phyloP scores from a whole-genome alignment of 2,329 filamentous ascomycete species.

The Exophiala alcalophila region DNA sequence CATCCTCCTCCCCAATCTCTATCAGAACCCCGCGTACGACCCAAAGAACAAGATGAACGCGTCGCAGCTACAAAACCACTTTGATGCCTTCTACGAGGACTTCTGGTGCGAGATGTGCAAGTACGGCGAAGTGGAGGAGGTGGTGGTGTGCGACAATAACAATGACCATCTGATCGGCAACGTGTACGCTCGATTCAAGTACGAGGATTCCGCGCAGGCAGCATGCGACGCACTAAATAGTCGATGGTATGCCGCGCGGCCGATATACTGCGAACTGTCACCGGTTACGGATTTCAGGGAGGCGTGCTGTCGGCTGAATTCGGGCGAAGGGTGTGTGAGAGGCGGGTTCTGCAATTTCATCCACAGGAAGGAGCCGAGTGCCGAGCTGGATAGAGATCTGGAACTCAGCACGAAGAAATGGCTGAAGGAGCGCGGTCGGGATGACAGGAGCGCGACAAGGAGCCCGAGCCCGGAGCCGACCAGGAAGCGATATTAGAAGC shows the following conservation, averaged over 20 bases:
- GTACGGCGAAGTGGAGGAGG: constrained; percentile 94
- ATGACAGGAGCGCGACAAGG: constrained; percentile 75
- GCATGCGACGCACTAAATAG: constrained; percentile 93
- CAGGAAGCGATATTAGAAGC: constrained; percentile 62
- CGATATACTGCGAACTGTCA: constrained; percentile 96
- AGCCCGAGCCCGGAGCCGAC: constrained; percentile 85
- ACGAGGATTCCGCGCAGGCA: constrained; percentile 91
- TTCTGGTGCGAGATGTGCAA: constrained; percentile 99
- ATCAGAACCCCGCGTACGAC: constrained; percentile 98
- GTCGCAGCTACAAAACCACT: constrained; percentile 96
- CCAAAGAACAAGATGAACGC: constrained; percentile 96
- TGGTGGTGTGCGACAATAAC: constrained; percentile 99
- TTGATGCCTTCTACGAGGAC: constrained; percentile 99
- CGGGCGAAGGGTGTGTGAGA: constrained; percentile 89
- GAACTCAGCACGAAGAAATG: constrained; percentile 93
- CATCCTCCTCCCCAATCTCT: constrained; percentile 95
- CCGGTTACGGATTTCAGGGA: constrained; percentile 98
- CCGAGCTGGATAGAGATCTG: constrained; percentile 85
- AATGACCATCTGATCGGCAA: constrained; percentile 99
- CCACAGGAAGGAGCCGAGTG: constrained; percentile 88
- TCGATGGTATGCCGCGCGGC: constrained; percentile 93
- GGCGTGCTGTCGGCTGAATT: constrained; percentile 92
- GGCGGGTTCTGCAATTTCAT: constrained; percentile 99
- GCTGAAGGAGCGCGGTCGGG: constrained; percentile 78
- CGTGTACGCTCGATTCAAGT: constrained; percentile 99